Conservation (phyloP, 768 basidiomycete species). For the Collybiopsis confluens region DNA sequence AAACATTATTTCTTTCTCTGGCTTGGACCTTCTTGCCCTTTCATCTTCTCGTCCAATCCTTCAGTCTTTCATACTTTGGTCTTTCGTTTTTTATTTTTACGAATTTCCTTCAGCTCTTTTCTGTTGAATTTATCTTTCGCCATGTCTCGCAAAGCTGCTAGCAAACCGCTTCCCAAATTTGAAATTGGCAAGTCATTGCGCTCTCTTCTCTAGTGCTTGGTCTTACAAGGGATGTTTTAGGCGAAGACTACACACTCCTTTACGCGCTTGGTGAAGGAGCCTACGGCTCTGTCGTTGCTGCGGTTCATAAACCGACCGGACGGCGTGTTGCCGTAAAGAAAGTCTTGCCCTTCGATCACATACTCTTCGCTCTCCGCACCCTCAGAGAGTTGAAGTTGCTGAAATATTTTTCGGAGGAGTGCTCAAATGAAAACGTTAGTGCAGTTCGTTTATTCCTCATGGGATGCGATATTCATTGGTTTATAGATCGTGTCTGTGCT, state of each 20-base stretch:
- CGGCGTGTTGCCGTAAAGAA: constrained; percentile 94
- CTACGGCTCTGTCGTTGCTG: constrained; percentile 88
- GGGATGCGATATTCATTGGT: background rate
- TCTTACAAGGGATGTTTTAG: constrained; percentile 27
- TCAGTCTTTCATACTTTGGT: background rate
- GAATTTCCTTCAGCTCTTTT: background rate
- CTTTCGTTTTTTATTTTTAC: background rate
- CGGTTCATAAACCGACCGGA: constrained; percentile 75
- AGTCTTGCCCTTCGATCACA: constrained; percentile 91
- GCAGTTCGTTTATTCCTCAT: constrained; percentile 1
- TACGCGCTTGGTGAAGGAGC: constrained; percentile 82
- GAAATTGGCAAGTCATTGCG: constrained; percentile 50
- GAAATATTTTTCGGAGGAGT: constrained; percentile 77
- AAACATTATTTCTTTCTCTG: background rate
- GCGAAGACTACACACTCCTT: constrained; percentile 70
- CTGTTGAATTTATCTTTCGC: constrained; percentile 9
- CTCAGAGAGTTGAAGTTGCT: constrained; percentile 88
- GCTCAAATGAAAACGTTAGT: constrained; percentile 75
- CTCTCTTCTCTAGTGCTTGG: background rate
- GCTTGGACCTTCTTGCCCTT: background rate
- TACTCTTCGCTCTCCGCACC: constrained; percentile 85
- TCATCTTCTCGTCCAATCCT: background rate
- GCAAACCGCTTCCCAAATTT: constrained; percentile 69
- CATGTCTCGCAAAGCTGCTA: constrained; percentile 54
- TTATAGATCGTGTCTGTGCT: constrained; percentile 87